Evolutionary conservation across 257 asterid species (phyloP).

Genomic region (Fraxinus americana): DNA sequence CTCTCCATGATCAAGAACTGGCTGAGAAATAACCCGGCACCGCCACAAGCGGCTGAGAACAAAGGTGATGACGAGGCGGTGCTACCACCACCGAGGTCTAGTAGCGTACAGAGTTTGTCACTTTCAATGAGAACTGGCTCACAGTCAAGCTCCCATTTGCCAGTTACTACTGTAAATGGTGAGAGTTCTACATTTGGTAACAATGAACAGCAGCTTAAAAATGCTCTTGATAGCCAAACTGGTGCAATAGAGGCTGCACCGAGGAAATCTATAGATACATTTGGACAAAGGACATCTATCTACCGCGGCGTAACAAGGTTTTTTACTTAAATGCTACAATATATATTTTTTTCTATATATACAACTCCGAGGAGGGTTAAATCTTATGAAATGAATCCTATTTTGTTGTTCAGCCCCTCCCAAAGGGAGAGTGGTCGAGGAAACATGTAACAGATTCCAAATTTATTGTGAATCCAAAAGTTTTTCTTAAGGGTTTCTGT

Average conservation of each 20-base stretch:
- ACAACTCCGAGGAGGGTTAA: too few species aligned
- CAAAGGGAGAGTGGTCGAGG: neutral
- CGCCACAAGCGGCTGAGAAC: conserved; percentile 27
- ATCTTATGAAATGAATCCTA: neutral
- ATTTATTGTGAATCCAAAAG: neutral
- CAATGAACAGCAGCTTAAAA: conserved; percentile 31
- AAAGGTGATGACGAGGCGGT: conserved; percentile 14
- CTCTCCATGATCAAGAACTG: conserved; percentile 84
- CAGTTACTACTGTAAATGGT: conserved; percentile 27
- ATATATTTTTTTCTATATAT: neutral
- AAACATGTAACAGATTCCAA: neutral
- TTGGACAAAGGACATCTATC: conserved; percentile 87
- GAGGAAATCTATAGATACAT: conserved; percentile 67
- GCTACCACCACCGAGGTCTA: neutral
- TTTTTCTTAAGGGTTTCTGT: neutral
- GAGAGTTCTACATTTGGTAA: conserved; percentile 33
- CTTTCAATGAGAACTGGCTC: conserved; percentile 75
- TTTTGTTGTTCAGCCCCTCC: neutral
- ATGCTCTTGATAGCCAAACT: conserved; percentile 34
- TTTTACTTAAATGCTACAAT: neutral
- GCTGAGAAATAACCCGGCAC: conserved; percentile 57
- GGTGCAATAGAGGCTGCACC: conserved; percentile 62
- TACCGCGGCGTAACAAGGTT: conserved; percentile 92
- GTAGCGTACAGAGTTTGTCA: conserved; percentile 50
- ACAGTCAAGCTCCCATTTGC: conserved; percentile 35